Percentiles rank a stretch among this genome's conserved stretches.
Conservation (phyloP, 2,329 filamentous ascomycete genomes). For the Cephalotrichum gorgonifer region DNA sequence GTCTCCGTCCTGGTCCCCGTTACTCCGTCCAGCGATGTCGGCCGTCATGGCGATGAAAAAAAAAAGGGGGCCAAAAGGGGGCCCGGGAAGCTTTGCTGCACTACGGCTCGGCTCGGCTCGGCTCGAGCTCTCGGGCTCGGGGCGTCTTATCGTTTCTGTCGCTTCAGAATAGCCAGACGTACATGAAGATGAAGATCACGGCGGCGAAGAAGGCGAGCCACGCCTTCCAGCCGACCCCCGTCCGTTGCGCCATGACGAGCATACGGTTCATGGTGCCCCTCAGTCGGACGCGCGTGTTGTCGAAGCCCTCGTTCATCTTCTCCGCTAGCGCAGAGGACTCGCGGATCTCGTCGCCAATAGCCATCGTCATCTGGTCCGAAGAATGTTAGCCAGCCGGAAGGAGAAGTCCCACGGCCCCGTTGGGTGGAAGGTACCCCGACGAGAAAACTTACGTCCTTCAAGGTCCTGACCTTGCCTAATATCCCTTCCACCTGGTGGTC, state of each 20-base stretch:
- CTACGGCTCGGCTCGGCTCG: no score
- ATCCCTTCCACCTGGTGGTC: constrained; percentile 85
- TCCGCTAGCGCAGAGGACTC: constrained; percentile 81
- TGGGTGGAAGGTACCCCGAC: neutral
- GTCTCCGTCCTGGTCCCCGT: no score
- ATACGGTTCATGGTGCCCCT: constrained; percentile 94
- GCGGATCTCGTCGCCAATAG: constrained; percentile 92
- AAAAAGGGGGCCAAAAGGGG: no score
- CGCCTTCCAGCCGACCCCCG: constrained; percentile 90
- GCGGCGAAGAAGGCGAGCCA: constrained; percentile 85
- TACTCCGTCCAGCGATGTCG: no score
- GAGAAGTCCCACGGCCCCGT: neutral
- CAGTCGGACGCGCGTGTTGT: constrained; percentile 69
- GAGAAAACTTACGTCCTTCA: constrained; percentile 64
- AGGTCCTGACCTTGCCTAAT: constrained; percentile 73
- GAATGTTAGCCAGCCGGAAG: constrained; percentile 1
- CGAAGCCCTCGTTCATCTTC: constrained; percentile 93
- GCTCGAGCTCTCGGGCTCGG: no score
- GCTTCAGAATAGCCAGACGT: constrained; percentile 76
- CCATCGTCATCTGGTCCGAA: constrained; percentile 61
- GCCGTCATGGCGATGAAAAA: no score
- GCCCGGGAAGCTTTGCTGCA: no score
- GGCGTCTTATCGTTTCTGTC: no score
- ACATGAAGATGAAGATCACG: constrained; percentile 75
- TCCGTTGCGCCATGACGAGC: constrained; percentile 88